phyloP scores from a whole-genome alignment of 1,139 yeast genomes.

The Hemisphaericaspora xylanilytica region DNA sequence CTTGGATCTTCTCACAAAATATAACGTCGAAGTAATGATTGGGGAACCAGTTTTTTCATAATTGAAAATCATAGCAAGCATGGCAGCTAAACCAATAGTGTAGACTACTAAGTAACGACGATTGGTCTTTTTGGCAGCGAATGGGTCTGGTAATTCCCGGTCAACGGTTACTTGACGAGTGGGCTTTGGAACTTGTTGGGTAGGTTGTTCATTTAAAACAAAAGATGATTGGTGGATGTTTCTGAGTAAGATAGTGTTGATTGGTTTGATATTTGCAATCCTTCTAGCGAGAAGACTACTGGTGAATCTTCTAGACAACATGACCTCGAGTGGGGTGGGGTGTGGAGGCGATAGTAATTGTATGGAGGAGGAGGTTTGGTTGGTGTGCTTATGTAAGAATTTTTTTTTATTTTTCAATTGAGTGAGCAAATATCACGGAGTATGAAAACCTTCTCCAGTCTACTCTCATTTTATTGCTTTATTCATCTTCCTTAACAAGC shows the following conservation, averaged over 20 bases:
- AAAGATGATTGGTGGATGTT: not conserved
- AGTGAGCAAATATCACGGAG: too few relatives aligned
- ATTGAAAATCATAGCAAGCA: conserved; percentile 76
- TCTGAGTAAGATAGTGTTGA: conserved; percentile 1
- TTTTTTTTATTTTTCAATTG: not conserved
- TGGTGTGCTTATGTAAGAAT: not conserved
- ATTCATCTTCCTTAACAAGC: too few relatives aligned
- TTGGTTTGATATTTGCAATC: not conserved
- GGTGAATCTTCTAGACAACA: conserved; percentile 1
- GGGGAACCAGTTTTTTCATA: conserved; percentile 91
- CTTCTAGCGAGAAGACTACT: not conserved
- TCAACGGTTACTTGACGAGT: conserved; percentile 53
- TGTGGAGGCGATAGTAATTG: too few relatives aligned
- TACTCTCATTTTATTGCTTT: too few relatives aligned
- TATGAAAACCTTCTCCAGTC: too few relatives aligned
- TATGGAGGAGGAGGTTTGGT: not conserved
- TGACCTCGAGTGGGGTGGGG: too few relatives aligned
- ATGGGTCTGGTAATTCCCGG: conserved; percentile 73
- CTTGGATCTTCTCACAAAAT: conserved; percentile 77
- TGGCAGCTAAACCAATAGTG: conserved; percentile 59
- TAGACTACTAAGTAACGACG: conserved; percentile 58
- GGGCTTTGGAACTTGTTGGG: not conserved
- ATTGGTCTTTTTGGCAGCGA: conserved; percentile 50
- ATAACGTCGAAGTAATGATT: conserved; percentile 80
- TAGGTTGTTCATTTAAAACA: conserved; percentile 1